Percentiles rank a stretch among this genome's conserved stretches.
Conservation (phyloP, 768 basidiomycete genomes). For the Rhodosporidiobolus sp. region DNA sequence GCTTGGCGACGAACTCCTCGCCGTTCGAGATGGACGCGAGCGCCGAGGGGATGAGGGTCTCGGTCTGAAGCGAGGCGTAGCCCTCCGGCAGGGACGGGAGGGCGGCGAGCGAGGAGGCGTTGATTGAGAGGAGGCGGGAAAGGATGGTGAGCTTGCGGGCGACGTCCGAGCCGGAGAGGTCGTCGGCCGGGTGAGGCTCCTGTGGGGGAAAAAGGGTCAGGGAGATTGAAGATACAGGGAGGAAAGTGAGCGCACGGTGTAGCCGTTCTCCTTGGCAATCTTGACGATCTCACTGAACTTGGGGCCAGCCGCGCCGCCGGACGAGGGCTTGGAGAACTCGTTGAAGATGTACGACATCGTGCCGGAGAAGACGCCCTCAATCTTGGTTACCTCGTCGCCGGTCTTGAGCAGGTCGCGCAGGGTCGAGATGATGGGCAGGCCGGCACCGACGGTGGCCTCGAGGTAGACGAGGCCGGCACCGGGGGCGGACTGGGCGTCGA, state of each 20-base stretch:
- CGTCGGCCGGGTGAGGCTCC: slow-evolving; percentile 97
- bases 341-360: slow-evolving; percentile 99
- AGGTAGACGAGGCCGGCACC: slow-evolving; percentile 56
- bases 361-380: slow-evolving; percentile 96
- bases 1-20: slow-evolving; percentile 73
- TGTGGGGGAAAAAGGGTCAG: slow-evolving; percentile 45
- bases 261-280: slow-evolving; percentile 84
- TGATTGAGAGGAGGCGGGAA: slow-evolving; percentile 59
- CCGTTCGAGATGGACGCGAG: slow-evolving; percentile 68
- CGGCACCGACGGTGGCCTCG: slow-evolving; percentile 93
- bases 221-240: background rate
- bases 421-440: slow-evolving; percentile 84
- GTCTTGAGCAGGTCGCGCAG: slow-evolving; percentile 87
- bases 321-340: slow-evolving; percentile 68
- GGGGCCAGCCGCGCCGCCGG: slow-evolving; percentile 41
- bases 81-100: slow-evolving; percentile 63
- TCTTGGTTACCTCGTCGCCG: slow-evolving; percentile 85
- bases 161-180: slow-evolving; percentile 94
- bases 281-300: slow-evolving; percentile 85
- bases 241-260: slow-evolving; percentile 64
- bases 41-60: slow-evolving; percentile 76
- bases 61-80: slow-evolving; percentile 73
- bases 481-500: slow-evolving; percentile 59
- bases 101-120: slow-evolving; percentile 41
- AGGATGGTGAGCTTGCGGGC: slow-evolving; percentile 96